Evolutionary conservation across 371 early-diverging fungal genomes (phyloP), one percentile per base, ranked within the genome.

Genomic region (Quaeritorhiza haematococci): DNA sequence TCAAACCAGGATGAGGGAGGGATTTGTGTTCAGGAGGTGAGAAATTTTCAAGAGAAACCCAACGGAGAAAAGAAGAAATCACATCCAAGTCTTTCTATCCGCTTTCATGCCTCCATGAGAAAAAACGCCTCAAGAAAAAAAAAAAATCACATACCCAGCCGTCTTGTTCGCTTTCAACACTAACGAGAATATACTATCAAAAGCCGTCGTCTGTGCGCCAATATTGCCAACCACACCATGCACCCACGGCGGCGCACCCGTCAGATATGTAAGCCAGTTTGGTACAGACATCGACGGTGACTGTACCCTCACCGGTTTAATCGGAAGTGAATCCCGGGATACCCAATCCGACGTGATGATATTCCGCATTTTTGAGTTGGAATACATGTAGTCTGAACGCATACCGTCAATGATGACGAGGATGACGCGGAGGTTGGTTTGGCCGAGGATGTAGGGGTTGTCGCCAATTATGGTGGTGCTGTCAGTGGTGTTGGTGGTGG

Each of bases 211-310:
- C 33, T 51, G 51, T 17, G 33, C 51, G 51, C 32, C 51, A 13
- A 28, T 28, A 23, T 51, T 51, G 33, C 51, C 51, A 10, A 51
- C 33, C 23, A 51, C 51, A 1, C 51, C 51, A 10, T 27, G 26
- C 51, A 51, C 33, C 51, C 51, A 51, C 32, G 51, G 51, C 13
- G 51, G 51, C 26, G 32, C 33, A 17, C 51, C 51, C 1, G 51
- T 51, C 13, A 51, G 23, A 23, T 30, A 51, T n/a, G 51, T 51
- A 17, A 51, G 32, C 51, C 51, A 51, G 51, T 51, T 51, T 13
- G 51, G 51, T 13, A 51, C 51, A 1, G 51, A 51, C 51, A 51
- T 51, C 32, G 23, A 23, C 17, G 51, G 51, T 10, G 33, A 23
- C 33, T 51, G 51, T 13, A 51, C 51, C 51, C n/a, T 51, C 19